Base-by-base conservation (phyloP, 805 yeast species). In the Lachancea waltii region DNA sequence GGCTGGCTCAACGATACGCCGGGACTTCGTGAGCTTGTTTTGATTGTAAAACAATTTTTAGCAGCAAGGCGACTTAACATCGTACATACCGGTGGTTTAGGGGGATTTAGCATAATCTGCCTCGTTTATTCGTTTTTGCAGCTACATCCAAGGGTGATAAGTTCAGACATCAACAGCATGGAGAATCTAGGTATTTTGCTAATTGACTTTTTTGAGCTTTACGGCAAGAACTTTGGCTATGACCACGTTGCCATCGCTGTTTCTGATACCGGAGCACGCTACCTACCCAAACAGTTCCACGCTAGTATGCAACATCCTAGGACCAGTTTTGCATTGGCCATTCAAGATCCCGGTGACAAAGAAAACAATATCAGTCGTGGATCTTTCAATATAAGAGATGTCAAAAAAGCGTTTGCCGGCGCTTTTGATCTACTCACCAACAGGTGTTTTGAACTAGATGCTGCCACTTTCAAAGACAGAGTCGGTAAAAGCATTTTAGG, bases 61-160 rank as follows among this genome's bases (percentile, higher is more conserved):
- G 68, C 86, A 22, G 77, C 85, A 1, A 69, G 97, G 51, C 75
- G 72, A 41, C 65, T 89, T 44, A 86, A 87, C 52, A 82, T 85
- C 46, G 97, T 90, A 11, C 94, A 83, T 50, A 79, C 79, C 16
- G 98, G 98, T 36, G 97, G 97, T 0, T 64, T 90, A 5, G 97
- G 98, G 29, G 97, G 97, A 0, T 90, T 81, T 57, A 77, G 96
- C 6, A 84, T 85, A n/a, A 85, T 89, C 30, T 87, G 96, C 51
- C 54, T 92, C 54, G 86, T 83, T 13, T 79, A 79, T 50, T 78
- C 90, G 13, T 87, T 89, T 53, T 61, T 89, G 44, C 73, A 69
- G 48, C 64, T 83, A 45, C 97, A 90, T 57, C 95, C 95, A 11
- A 69, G 87, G 47, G 54, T 86, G 9, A 57, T 79, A 2, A 75